A percentile compares a stretch with the other conserved stretches of the same genome.
phyloP scores from a whole-genome alignment of 2,329 filamentous ascomycete genomes.

The Phyllosticta capitalensis region DNA sequence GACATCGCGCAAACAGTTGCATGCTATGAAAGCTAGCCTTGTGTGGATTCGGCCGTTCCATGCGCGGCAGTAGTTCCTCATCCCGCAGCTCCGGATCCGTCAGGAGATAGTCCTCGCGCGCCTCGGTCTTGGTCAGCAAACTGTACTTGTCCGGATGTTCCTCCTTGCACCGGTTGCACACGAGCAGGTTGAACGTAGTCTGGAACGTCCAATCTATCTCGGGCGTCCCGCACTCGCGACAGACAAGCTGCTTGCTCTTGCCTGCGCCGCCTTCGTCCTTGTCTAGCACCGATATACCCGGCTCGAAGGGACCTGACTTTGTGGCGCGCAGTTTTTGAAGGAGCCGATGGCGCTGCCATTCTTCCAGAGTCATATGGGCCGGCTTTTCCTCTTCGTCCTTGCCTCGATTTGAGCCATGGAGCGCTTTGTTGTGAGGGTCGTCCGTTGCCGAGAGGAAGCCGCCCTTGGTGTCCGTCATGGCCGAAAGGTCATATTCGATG shows the following conservation, averaged over 20 bases:
- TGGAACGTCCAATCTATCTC: slow-evolving; percentile 97
- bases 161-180: slow-evolving; percentile 83
- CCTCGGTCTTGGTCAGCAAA: slow-evolving; percentile 92
- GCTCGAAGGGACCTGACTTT: slow-evolving; percentile 78
- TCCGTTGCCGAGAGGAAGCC: slow-evolving; percentile 88
- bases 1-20: slow-evolving; percentile 91
- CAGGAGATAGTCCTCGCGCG: slow-evolving; percentile 85
- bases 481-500: slow-evolving; percentile 95
- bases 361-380: slow-evolving; percentile 75
- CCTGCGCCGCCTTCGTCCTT: slow-evolving; percentile 23
- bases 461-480: slow-evolving; percentile 96
- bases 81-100: slow-evolving; percentile 94
- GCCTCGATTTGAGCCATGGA: slow-evolving; percentile 41
- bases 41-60: slow-evolving; percentile 86
- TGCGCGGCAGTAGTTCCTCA: slow-evolving; percentile 71
- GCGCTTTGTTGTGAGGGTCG: slow-evolving; percentile 77
- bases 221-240: slow-evolving; percentile 68
- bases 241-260: slow-evolving; percentile 36
- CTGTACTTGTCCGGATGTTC: slow-evolving; percentile 87
- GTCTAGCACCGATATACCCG: slow-evolving; percentile 64
- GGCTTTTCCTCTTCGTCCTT: slow-evolving; percentile 56
- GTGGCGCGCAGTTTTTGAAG: slow-evolving; percentile 61
- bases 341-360: slow-evolving; percentile 82
- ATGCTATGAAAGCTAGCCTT: slow-evolving; percentile 97
- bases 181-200: slow-evolving; percentile 63